Base-by-base conservation (phyloP, 805 yeast species). In the Yarrowia hollandica region DNA sequence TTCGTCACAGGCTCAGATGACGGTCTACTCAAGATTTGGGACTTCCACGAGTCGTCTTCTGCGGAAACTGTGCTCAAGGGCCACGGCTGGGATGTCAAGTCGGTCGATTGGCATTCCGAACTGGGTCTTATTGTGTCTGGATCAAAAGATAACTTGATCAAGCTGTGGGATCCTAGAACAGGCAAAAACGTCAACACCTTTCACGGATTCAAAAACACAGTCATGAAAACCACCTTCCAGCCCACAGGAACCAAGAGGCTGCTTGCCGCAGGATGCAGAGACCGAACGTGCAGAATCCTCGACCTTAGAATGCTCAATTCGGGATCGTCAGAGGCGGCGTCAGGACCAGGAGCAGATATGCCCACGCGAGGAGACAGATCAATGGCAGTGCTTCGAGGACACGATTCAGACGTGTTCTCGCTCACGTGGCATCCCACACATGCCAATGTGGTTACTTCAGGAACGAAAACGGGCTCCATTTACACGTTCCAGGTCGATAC, bases 11-110 rank as follows among this genome's bases (percentile, higher is more conserved):
- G 95, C 64, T 87, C 96, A 16, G 99, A 94, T 73, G 99, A 94
- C 72, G 86, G 90, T 55, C 80, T 86, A 5, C 75, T 92, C 62
- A 95, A 94, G 69, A 85, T 94, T 34, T 94, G 98, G 97, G 89
- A 91, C 72, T 94, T 94, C 73, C 65, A 66, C 11, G 94, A 89
- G 65, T 11, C 18, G 5, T 10, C 16, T 7, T n/a, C 23, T 5
- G 58, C 58, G 14, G 99, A 94, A 69, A 74, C 88, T 48, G 77
- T 82, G 0, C 76, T 94, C 59, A 79, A 83, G 21, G 98, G 98
- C 1, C 99, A 94, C 73, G 96, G 95, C 70, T 94, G 99, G 99
- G 99, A 94, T 72, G 97, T 94, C 19, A 94, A 94, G 69, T 83
- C 91, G 59, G 88, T 95, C 58, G 98, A 94, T 71, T 94, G 99